Conservation (phyloP, 441 rosid species). For the Melastoma candidum region DNA sequence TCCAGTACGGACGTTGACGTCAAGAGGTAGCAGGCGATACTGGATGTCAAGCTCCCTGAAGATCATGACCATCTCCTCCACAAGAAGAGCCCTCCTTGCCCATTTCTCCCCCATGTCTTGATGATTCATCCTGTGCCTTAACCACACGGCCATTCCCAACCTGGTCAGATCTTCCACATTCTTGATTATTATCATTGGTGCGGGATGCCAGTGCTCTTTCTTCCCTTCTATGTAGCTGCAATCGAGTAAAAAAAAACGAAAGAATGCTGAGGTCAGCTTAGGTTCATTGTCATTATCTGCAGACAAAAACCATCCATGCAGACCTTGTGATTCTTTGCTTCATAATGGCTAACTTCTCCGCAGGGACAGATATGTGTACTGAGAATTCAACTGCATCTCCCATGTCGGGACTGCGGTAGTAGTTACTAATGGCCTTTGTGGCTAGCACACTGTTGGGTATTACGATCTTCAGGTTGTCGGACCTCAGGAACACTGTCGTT, state of each 20-base stretch:
- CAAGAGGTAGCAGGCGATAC: slow-evolving; percentile 10
- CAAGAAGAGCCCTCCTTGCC: slow-evolving; percentile 8
- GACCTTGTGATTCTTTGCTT: slow-evolving; percentile 12
- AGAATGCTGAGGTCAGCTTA: too few relatives aligned
- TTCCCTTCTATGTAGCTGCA: slow-evolving; percentile 15
- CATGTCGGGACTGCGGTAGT: slow-evolving; percentile 16
- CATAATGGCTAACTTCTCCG: slow-evolving; percentile 9
- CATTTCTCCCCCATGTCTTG: slow-evolving; percentile 14
- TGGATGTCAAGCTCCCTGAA: slow-evolving; percentile 17
- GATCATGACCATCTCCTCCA: slow-evolving; percentile 15
- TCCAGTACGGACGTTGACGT: slow-evolving; percentile 6
- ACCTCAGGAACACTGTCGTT: slow-evolving; percentile 10
- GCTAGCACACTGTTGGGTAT: slow-evolving; percentile 11
- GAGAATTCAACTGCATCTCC: slow-evolving; percentile 16
- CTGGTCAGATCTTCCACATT: slow-evolving; percentile 11
- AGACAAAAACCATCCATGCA: neutral
- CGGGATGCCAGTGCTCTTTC: slow-evolving; percentile 13
- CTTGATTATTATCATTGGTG: slow-evolving; percentile 6
- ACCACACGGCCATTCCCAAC: slow-evolving; percentile 7
- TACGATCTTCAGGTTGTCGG: slow-evolving; percentile 11
- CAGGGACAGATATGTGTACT: slow-evolving; percentile 10
- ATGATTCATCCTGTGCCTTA: slow-evolving; percentile 10
- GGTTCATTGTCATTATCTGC: too few relatives aligned
- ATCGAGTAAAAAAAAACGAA: neutral
- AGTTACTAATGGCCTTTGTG: slow-evolving; percentile 10